Percentiles rank a stretch among this genome's conserved stretches.
phyloP scores from a whole-genome alignment of 352 stramenopile genomes.

The Phytophthora cryptogea region DNA sequence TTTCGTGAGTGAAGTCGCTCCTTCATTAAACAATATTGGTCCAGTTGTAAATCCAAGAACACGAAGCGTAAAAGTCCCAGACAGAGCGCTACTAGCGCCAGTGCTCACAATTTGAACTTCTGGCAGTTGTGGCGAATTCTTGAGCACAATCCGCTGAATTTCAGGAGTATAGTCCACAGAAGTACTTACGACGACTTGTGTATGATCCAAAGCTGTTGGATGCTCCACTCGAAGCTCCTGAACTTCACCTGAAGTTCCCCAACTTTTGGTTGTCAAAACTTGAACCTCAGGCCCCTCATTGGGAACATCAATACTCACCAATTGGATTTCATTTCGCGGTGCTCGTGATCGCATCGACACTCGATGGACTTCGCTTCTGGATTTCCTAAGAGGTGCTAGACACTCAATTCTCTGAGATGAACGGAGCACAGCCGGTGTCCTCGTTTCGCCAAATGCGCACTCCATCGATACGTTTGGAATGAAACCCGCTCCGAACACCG shows the following conservation, averaged over 20 bases:
- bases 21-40: not conserved
- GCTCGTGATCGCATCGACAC: constrained; percentile 2
- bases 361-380: constrained; percentile 10
- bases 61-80: constrained; percentile 31
- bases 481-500: constrained; percentile 1
- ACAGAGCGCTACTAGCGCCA: constrained; percentile 11
- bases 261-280: constrained; percentile 51
- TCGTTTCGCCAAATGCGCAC: constrained; percentile 39
- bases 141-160: constrained; percentile 25
- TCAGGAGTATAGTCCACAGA: constrained; percentile 25
- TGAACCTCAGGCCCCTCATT: constrained; percentile 45
- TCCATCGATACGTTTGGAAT: constrained; percentile 11
- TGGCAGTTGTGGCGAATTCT: not conserved
- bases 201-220: constrained; percentile 10
- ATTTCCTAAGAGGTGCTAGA: constrained; percentile 14
- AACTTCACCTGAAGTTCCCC: constrained; percentile 35
- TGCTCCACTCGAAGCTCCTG: constrained; percentile 31
- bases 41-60: constrained; percentile 28
- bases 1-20: not conserved
- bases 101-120: constrained; percentile 33
- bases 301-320: constrained; percentile 32
- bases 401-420: constrained; percentile 39
- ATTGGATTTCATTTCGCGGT: constrained; percentile 45
- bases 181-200: constrained; percentile 8
- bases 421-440: constrained; percentile 1